These are phyloP conservation scores for Fusarium sacchari DNA, from an alignment of 2,329 filamentous ascomycete genomes.

Conservation along the genomic window DNA sequence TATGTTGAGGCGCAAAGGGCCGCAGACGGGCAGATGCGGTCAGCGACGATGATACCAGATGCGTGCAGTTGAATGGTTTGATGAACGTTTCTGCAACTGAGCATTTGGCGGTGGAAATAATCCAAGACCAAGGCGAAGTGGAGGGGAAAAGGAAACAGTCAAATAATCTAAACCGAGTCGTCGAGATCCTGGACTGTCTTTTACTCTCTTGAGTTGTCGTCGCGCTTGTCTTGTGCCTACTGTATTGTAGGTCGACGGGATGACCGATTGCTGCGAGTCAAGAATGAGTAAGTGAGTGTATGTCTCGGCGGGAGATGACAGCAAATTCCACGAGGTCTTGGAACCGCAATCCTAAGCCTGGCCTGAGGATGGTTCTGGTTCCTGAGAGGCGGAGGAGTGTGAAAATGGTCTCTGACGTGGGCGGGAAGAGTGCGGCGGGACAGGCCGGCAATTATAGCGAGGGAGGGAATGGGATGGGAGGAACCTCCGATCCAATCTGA, in stretches of 20 bases:
- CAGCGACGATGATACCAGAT: constrained; percentile 28
- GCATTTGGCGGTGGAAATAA: constrained; percentile 33
- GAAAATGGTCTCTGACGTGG: constrained; percentile 38
- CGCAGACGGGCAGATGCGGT: constrained; percentile 40
- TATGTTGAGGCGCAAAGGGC: constrained; percentile 45
- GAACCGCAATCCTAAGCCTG: constrained; percentile 35
- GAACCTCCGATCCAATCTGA: constrained; percentile 38
- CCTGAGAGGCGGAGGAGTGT: constrained; percentile 25
- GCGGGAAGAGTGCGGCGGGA: constrained; percentile 39
- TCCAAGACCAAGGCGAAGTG: not conserved
- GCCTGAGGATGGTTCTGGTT: constrained; percentile 27
- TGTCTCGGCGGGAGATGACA: constrained; percentile 43
- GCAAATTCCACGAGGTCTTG: constrained; percentile 41
- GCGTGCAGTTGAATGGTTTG: constrained; percentile 10
- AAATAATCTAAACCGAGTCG: constrained; percentile 17
- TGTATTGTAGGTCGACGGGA: constrained; percentile 20
- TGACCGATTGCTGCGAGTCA: constrained; percentile 32
- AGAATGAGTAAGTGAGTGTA: constrained; percentile 32
- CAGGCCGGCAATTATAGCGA: constrained; percentile 42
- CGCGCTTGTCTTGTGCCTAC: constrained; percentile 5
- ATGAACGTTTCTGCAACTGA: constrained; percentile 25
- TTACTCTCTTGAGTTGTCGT: constrained; percentile 6
- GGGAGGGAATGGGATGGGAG: constrained; percentile 33
- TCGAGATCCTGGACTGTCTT: constrained; percentile 4
- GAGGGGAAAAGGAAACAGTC: not conserved